Conservation (phyloP, 805 yeast species). For the Starmerella bombicola region DNA sequence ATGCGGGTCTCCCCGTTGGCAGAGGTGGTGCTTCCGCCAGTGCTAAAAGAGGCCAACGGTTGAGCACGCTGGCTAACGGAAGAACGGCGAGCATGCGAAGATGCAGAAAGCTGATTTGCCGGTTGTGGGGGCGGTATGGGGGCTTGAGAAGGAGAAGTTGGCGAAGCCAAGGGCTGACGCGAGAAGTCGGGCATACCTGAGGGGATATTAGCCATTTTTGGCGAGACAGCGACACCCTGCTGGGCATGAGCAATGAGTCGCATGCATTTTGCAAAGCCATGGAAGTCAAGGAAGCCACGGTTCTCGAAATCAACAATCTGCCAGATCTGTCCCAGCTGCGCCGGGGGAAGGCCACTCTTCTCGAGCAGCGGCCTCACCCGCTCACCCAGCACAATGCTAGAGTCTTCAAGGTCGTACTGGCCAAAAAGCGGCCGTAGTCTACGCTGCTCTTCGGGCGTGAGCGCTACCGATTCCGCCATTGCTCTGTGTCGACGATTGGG, state of each 20-base stretch:
- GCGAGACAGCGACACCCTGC: constrained; percentile 46
- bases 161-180: constrained; percentile 14
- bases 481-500: not conserved
- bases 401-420: constrained; percentile 61
- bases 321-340: constrained; percentile 82
- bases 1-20: constrained; percentile 20
- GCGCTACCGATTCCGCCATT: constrained; percentile 20
- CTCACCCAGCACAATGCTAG: constrained; percentile 81
- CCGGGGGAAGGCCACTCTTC: constrained; percentile 69
- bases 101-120: not conserved
- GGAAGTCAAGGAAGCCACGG: constrained; percentile 68
- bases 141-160: constrained; percentile 12
- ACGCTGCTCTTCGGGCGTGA: constrained; percentile 65
- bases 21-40: constrained; percentile 13
- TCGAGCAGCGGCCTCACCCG: constrained; percentile 73
- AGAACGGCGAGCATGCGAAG: not conserved
- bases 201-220: constrained; percentile 40
- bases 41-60: constrained; percentile 8
- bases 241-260: constrained; percentile 84
- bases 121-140: constrained; percentile 1
- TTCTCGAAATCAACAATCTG: constrained; percentile 82
- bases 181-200: constrained; percentile 57
- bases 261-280: constrained; percentile 74
- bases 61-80: not conserved
- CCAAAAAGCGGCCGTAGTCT: constrained; percentile 65